Evolutionary conservation across 805 yeast genomes (phyloP).

Genomic region (Kockiozyma suomiensis): DNA sequence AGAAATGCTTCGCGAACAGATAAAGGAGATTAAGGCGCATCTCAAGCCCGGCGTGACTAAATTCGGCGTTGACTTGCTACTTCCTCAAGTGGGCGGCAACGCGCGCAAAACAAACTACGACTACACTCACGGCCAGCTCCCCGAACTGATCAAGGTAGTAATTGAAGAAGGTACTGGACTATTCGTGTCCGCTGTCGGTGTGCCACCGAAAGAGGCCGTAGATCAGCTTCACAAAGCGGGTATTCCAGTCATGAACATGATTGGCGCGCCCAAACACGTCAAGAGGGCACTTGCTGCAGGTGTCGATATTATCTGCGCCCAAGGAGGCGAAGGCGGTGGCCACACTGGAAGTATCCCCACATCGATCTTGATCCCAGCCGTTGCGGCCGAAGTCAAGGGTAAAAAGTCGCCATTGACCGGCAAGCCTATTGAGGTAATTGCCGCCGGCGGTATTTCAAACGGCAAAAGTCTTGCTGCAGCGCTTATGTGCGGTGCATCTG

Average conservation of each 20-base stretch:
- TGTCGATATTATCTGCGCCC: conserved; percentile 38
- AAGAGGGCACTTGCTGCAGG: conserved; percentile 35
- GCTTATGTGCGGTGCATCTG: conserved; percentile 34
- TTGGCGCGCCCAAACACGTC: conserved; percentile 37
- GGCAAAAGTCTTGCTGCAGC: conserved; percentile 38
- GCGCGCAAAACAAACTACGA: conserved; percentile 39
- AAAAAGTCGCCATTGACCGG: conserved; percentile 36
- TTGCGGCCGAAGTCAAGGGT: conserved; percentile 36
- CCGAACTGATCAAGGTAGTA: conserved; percentile 34
- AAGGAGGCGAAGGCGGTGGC: conserved; percentile 41
- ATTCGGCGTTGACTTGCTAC: conserved; percentile 37
- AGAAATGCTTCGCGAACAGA: conserved; percentile 37
- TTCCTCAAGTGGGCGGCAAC: conserved; percentile 39
- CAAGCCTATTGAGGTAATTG: conserved; percentile 35
- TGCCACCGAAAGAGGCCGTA: conserved; percentile 36
- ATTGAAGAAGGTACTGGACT: conserved; percentile 35
- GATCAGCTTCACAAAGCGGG: conserved; percentile 36
- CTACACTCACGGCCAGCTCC: conserved; percentile 36
- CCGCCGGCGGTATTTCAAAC: conserved; percentile 39
- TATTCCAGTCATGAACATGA: conserved; percentile 39
- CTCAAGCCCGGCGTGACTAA: conserved; percentile 35
- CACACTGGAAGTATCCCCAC: conserved; percentile 38
- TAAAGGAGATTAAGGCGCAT: conserved; percentile 33
- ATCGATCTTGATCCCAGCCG: conserved; percentile 36
- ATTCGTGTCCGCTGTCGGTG: conserved; percentile 39